Percentiles rank a stretch among this genome's conserved stretches.
Conservation (phyloP, 169 alveolate species). For the Plasmodium ovale region DNA sequence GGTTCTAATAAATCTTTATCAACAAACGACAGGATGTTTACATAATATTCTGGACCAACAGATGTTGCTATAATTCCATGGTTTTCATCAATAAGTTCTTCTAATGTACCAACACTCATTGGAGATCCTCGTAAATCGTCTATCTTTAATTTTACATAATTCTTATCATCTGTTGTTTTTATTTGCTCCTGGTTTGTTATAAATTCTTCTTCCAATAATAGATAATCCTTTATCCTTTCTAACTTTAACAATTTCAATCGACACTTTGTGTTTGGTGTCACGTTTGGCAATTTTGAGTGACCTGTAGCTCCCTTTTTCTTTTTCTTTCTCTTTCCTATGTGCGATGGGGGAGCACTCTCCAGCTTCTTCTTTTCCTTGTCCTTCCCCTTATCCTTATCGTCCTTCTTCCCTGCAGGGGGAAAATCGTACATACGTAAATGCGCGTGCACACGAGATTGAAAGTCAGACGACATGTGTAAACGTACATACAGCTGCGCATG, state of each 20-base stretch:
- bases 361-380: slow-evolving; percentile 79
- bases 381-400: slow-evolving; percentile 75
- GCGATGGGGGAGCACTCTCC: slow-evolving; percentile 78
- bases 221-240: slow-evolving; percentile 96
- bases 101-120: slow-evolving; percentile 98
- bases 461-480: neutral
- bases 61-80: slow-evolving; percentile 99
- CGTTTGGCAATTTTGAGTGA: slow-evolving; percentile 92
- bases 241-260: slow-evolving; percentile 92
- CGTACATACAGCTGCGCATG: neutral
- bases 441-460: neutral
- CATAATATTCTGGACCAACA: slow-evolving; percentile 98
- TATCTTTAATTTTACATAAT: slow-evolving; percentile 86
- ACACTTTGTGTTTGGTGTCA: slow-evolving; percentile 95
- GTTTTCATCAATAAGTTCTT: slow-evolving; percentile 98
- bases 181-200: slow-evolving; percentile 90
- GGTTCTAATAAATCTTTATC: slow-evolving; percentile 98
- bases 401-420: slow-evolving; percentile 36
- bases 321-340: slow-evolving; percentile 67
- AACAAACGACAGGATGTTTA: slow-evolving; percentile 97
- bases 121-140: slow-evolving; percentile 99
- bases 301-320: slow-evolving; percentile 64
- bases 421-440: neutral
- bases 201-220: slow-evolving; percentile 96
- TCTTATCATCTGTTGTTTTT: slow-evolving; percentile 83